Evolutionary conservation across 2,329 filamentous ascomycete species (phyloP).

Genomic region (Penicillium sp.): DNA sequence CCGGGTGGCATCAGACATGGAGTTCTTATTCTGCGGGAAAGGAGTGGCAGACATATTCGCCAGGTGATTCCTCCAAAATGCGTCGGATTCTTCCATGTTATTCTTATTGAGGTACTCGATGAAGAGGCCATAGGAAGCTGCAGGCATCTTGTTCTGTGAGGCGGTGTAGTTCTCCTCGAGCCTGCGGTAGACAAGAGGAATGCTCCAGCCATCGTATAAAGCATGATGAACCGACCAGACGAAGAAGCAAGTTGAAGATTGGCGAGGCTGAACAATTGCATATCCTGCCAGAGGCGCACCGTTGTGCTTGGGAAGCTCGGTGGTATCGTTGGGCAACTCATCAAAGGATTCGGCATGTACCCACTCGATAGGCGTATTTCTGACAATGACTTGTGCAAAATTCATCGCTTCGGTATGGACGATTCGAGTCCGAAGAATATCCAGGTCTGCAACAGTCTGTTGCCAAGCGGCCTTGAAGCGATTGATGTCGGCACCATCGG

Average conservation of each 20-base stretch:
- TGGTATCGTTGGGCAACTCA: conserved; percentile 32
- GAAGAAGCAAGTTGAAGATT: conserved; percentile 44
- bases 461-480: conserved; percentile 57
- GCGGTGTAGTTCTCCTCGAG: conserved; percentile 45
- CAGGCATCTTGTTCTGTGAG: conserved; percentile 16
- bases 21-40: conserved; percentile 39
- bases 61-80: conserved; percentile 43
- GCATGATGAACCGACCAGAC: conserved; percentile 60
- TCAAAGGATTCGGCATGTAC: conserved; percentile 36
- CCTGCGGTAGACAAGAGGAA: conserved; percentile 45
- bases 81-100: conserved; percentile 37
- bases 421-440: conserved; percentile 58
- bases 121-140: conserved; percentile 38
- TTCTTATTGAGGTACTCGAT: conserved; percentile 40
- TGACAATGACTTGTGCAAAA: conserved; percentile 51
- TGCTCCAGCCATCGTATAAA: conserved; percentile 59
- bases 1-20: conserved; percentile 29
- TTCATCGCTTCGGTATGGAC: conserved; percentile 46
- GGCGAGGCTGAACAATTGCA: conserved; percentile 40
- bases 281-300: conserved; percentile 45
- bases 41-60: conserved; percentile 33
- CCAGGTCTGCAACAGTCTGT: conserved; percentile 50
- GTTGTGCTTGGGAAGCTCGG: conserved; percentile 41
- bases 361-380: conserved; percentile 45
- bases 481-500: conserved; percentile 45